Percentiles rank a stretch among this genome's conserved stretches.
phyloP scores from a whole-genome alignment of 139 green algal species.

The Gonium pectorale region DNA sequence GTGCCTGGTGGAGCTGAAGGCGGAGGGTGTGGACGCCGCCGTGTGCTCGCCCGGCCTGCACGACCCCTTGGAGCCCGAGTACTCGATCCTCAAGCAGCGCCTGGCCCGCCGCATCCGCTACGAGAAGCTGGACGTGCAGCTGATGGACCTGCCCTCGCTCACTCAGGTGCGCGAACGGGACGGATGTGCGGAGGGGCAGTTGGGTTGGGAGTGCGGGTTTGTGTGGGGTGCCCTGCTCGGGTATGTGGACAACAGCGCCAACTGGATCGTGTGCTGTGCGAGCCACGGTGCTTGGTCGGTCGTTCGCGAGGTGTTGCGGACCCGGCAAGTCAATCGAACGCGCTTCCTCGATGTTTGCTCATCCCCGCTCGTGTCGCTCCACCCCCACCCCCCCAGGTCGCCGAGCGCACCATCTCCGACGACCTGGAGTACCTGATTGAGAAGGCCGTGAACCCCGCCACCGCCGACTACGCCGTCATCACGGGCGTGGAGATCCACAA shows the following conservation, averaged over 20 bases:
- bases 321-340: too few species aligned
- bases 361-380: neutral
- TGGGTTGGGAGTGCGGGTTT: neutral
- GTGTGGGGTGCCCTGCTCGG: neutral
- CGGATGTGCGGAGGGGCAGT: neutral
- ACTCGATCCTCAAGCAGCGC: constrained; percentile 88
- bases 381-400: constrained; percentile 17
- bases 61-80: constrained; percentile 87
- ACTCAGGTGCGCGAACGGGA: constrained; percentile 67
- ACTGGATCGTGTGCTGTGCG: too few species aligned
- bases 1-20: constrained; percentile 54
- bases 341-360: neutral
- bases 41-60: constrained; percentile 68
- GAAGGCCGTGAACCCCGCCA: constrained; percentile 79
- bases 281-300: too few species aligned
- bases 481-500: constrained; percentile 88
- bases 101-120: constrained; percentile 75
- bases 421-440: constrained; percentile 89
- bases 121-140: constrained; percentile 54
- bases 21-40: constrained; percentile 57
- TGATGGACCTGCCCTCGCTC: constrained; percentile 75
- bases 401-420: constrained; percentile 83
- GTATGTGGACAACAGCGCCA: too few species aligned
- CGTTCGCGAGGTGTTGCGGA: too few species aligned
- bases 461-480: constrained; percentile 89